These are phyloP conservation scores for Pleoardoris graminearum DNA, from an alignment of 2,329 filamentous ascomycete species.

Conservation along the genomic window DNA sequence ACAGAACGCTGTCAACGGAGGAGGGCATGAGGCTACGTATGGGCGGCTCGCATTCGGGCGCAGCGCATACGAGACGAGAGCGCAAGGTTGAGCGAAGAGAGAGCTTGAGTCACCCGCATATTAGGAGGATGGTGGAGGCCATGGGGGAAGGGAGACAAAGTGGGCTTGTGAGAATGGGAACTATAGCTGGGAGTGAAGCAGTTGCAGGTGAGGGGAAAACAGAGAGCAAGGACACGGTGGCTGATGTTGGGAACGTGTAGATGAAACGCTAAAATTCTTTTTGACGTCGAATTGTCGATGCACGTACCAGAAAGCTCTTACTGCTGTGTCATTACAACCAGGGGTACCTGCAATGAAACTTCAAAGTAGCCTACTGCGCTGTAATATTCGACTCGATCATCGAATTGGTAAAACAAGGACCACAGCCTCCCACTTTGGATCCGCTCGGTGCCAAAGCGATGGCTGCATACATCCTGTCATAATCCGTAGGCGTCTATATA, in stretches of 20 bases:
- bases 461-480: background rate
- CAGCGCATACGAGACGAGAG: constrained; percentile 7
- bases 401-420: background rate
- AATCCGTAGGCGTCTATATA: background rate
- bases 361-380: no score
- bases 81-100: constrained; percentile 17
- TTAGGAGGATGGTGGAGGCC: constrained; percentile 33
- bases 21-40: constrained; percentile 33
- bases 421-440: background rate
- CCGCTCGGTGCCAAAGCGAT: background rate
- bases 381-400: background rate
- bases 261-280: no score
- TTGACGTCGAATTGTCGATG: no score
- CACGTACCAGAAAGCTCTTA: no score
- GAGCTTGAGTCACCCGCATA: constrained; percentile 32
- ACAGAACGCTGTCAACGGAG: constrained; percentile 32
- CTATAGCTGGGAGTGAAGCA: constrained; percentile 13
- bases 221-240: constrained; percentile 25
- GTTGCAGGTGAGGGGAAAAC: constrained; percentile 10
- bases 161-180: constrained; percentile 29
- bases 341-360: no score
- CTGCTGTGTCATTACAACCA: no score
- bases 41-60: constrained; percentile 13
- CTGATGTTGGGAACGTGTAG: constrained; percentile 22
- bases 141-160: constrained; percentile 35